Evolutionary conservation across 2,329 filamentous ascomycete species (phyloP).

Genomic region (Plectosphaerella cucumerina): DNA sequence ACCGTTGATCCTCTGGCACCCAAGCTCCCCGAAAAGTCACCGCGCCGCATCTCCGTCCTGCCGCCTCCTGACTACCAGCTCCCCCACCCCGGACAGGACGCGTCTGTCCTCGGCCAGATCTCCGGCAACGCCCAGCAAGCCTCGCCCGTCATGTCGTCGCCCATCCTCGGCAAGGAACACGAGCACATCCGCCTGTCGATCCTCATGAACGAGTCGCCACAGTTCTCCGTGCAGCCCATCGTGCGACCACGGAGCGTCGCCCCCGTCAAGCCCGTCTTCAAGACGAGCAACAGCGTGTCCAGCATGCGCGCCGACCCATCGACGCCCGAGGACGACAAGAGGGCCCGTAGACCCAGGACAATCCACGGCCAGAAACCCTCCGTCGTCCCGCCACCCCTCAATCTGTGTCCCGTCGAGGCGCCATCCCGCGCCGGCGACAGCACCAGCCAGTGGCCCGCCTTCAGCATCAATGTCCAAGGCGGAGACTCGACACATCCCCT

Average conservation of each 20-base stretch:
- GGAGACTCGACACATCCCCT: background rate
- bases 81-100: background rate
- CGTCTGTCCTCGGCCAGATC: background rate
- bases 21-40: background rate
- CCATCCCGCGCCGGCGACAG: background rate
- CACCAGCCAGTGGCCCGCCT: background rate
- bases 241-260: constrained; percentile 11
- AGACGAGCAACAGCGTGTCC: constrained; percentile 8
- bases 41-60: constrained; percentile 1
- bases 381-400: constrained; percentile 10
- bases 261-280: constrained; percentile 12
- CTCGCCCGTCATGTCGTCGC: constrained; percentile 5
- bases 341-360: constrained; percentile 1
- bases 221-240: background rate
- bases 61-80: background rate
- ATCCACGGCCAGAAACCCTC: constrained; percentile 3
- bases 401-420: constrained; percentile 2
- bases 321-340: constrained; percentile 8
- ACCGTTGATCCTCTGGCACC: background rate
- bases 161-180: constrained; percentile 3
- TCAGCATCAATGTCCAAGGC: background rate
- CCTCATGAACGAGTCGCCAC: constrained; percentile 1
- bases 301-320: constrained; percentile 12
- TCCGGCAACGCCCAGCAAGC: constrained; percentile 1
- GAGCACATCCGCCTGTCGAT: constrained; percentile 4